Conservation (phyloP, 352 stramenopile species). For the Elongisporangium prolatum region DNA sequence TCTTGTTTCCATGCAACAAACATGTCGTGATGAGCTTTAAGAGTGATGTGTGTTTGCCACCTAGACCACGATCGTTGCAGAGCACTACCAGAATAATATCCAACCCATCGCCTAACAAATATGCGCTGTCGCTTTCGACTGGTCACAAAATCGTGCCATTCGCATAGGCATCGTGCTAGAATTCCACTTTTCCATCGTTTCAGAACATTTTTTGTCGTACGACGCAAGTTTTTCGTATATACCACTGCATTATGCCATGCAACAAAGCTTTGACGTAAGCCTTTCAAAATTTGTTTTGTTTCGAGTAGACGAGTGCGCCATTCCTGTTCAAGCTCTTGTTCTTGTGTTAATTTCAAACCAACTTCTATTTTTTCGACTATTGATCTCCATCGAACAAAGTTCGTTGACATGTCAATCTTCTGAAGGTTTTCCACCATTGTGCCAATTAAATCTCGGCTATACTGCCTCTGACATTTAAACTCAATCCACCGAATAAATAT, state of each 20-base stretch:
- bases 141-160: slow-evolving; percentile 20
- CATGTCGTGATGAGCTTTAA: slow-evolving; percentile 17
- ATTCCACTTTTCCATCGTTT: neutral
- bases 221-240: neutral
- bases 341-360: neutral
- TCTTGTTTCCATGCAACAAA: neutral
- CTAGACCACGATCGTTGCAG: slow-evolving; percentile 18
- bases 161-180: neutral
- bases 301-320: neutral
- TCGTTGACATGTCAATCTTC: neutral
- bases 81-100: slow-evolving; percentile 4
- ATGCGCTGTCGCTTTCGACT: slow-evolving; percentile 17
- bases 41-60: slow-evolving; percentile 26
- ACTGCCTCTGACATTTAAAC: slow-evolving; percentile 1
- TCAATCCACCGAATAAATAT: slow-evolving; percentile 15
- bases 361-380: neutral
- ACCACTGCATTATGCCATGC: neutral
- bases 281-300: neutral
- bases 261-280: neutral
- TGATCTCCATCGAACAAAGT: neutral
- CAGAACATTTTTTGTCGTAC: neutral
- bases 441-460: neutral
- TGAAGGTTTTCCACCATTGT: neutral
- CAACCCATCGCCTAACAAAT: slow-evolving; percentile 18
- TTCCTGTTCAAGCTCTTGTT: neutral